Percentiles rank a stretch among this genome's conserved stretches.
Evolutionary conservation across 768 basidiomycete genomes (phyloP).

Genomic region (Pisolithus orientalis): DNA sequence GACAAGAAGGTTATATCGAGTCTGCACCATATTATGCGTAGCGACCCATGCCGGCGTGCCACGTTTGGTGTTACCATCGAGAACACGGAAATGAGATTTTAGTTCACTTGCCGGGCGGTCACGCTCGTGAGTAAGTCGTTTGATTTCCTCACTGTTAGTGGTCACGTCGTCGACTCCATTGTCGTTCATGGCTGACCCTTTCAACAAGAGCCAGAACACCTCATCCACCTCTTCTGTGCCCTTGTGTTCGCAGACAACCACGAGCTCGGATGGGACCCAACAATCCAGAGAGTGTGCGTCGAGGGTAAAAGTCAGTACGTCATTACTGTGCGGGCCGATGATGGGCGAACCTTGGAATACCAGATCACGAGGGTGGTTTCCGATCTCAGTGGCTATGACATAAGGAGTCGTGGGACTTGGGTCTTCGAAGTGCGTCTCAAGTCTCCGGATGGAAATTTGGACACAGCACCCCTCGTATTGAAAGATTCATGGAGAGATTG

Average conservation of each 20-base stretch:
- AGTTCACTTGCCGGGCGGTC: neutral
- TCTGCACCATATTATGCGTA: neutral
- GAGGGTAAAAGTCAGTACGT: neutral
- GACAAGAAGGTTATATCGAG: neutral
- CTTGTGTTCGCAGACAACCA: neutral
- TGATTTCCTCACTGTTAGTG: neutral
- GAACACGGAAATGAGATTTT: neutral
- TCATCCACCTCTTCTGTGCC: neutral
- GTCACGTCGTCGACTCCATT: neutral
- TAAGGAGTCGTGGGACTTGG: neutral
- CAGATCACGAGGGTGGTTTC: neutral
- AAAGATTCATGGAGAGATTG: neutral
- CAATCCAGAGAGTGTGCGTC: neutral
- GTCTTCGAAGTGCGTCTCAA: neutral
- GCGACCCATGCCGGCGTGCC: neutral
- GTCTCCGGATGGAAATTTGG: neutral
- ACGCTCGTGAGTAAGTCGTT: neutral
- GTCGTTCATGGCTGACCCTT: neutral
- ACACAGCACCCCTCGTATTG: neutral
- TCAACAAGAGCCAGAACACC: neutral
- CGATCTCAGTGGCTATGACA: neutral
- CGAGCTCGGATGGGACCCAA: constrained; percentile 2
- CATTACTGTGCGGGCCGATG: neutral
- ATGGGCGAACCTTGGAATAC: neutral
- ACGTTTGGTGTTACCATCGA: neutral